Base-by-base conservation (phyloP, 768 basidiomycete species). In the Butyriboletus loyo region DNA sequence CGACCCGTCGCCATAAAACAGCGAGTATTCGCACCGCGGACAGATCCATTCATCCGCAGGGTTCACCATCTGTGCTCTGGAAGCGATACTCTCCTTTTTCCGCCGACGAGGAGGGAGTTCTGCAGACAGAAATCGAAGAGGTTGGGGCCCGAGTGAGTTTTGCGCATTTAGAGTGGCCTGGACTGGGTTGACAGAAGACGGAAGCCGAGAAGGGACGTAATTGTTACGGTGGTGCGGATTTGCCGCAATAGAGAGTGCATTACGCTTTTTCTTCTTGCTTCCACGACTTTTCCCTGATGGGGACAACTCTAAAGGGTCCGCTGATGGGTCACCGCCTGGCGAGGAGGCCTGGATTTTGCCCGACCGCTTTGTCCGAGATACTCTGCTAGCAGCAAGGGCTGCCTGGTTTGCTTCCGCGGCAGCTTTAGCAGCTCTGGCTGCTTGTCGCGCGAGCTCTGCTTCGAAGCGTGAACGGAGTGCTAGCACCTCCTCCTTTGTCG, bases 171-270 rank as follows among this genome's bases (percentile, higher is more conserved):
- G 69, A 38, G 65, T 69, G 44, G 70, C 64, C 55, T 76, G 75
- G n/a, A 70, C 67, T 25, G 69, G 52, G 63, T 67, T 73, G 41
- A 66, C 61, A 11, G 79, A 72, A 60, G 77, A 68, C 4, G 91
- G 86, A 47, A 92, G 72, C 15, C 91, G 79, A 39, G 92, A 93
- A 15, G 92, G 91, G 39, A 94, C 83, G 72, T 94, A 98, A 74
- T 98, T 98, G 65, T 88, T 80, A 52, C 95, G 78, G 73, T 97
- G 95, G 72, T 98, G 96, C 4, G 92, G 94, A 66, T 98, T 97
- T 47, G 90, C 89, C 40, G 92, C 92, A 67, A 97, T 96, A 40
- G 93, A 92, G 30, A 92, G 76, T 5, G 87, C 87, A 44, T 87
- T 87, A 44, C 92, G 82, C 73, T 97, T 98, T 84, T 97, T 98